Percentiles rank a stretch among this genome's conserved stretches.
Evolutionary conservation across 2,329 filamentous ascomycete species (phyloP).

Genomic region (Microascus cirrosus): DNA sequence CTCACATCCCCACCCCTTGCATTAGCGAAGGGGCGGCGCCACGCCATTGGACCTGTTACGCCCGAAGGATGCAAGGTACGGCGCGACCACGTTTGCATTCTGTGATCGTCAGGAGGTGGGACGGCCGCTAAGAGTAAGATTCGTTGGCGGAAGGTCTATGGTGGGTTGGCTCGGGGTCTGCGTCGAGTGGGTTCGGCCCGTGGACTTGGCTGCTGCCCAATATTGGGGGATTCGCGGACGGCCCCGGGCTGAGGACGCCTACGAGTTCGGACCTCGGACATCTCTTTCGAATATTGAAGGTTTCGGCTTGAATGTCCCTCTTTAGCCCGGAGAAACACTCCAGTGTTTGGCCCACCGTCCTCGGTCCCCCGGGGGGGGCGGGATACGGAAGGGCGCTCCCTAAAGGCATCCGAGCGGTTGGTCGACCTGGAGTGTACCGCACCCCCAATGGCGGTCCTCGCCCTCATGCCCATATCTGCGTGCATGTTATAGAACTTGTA

Average conservation of each 20-base stretch:
- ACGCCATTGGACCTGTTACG: neutral
- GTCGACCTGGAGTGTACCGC: too few relatives aligned
- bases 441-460: too few relatives aligned
- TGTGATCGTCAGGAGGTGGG: neutral
- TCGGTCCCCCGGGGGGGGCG: too few relatives aligned
- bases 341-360: too few relatives aligned
- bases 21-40: neutral
- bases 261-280: neutral
- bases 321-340: too few relatives aligned
- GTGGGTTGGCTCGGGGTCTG: neutral
- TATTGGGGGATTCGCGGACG: neutral
- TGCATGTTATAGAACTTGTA: too few relatives aligned
- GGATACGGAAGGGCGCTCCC: too few relatives aligned
- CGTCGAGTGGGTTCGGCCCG: neutral
- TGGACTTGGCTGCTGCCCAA: neutral
- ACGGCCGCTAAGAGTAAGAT: neutral
- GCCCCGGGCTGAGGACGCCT: neutral
- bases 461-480: too few relatives aligned
- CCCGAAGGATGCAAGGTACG: conserved; percentile 3
- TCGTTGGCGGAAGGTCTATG: neutral
- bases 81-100: neutral
- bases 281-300: neutral
- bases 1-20: neutral
- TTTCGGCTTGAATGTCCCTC: neutral
- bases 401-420: too few relatives aligned